Base-by-base conservation (phyloP, 352 stramenopile genomes). In the Blastocystis hominis region DNA sequence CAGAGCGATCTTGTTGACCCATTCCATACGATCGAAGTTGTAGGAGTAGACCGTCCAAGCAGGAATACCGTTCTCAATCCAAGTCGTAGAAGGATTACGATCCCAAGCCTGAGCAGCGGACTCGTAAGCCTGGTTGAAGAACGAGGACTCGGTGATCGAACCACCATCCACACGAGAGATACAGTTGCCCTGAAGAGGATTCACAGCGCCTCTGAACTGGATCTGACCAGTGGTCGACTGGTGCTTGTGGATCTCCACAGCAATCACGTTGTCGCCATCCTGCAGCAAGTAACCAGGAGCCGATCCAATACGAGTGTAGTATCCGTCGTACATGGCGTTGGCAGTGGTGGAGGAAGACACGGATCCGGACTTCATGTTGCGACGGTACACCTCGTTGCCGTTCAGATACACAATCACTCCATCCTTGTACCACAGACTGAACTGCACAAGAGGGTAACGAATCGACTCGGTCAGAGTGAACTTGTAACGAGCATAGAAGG, bases 11-110 rank as follows among this genome's bases (percentile, higher is more conserved):
- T 17, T 84, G 59, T 84, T 84, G 13, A 84, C 46, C 54, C 54
- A 84, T 50, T 84, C 72, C 30, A 62, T 30, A 17, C 72, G 54
- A 59, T 62, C 72, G 46, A 42, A 84, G 59, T 84, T 84, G 46
- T 62, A 84, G 5, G 38, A 56, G 46, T 70, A 70, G 13, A 53
- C 42, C 2, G 59, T 84, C 54, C 54, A 84, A 84, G 44, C 44
- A 59, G 72, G 72, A 9, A 72, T 5, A 34, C 38, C 44, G 46
- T 84, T 46, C 9, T 62, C 72, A 47, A 84, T 70, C 72, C 72
- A 84, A 2, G 30, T 24, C 5, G 72, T 84, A 40, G 15, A 70
- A 20, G n/a, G 17, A 7, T 42, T 3, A 84, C 59, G 10, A 15
- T 84, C 72, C 54, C 54, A 84, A 3, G 72, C 72, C 3, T 59